Base-by-base conservation (phyloP, 2,329 filamentous ascomycete species). In the Pseudocercospora fijiensis region DNA sequence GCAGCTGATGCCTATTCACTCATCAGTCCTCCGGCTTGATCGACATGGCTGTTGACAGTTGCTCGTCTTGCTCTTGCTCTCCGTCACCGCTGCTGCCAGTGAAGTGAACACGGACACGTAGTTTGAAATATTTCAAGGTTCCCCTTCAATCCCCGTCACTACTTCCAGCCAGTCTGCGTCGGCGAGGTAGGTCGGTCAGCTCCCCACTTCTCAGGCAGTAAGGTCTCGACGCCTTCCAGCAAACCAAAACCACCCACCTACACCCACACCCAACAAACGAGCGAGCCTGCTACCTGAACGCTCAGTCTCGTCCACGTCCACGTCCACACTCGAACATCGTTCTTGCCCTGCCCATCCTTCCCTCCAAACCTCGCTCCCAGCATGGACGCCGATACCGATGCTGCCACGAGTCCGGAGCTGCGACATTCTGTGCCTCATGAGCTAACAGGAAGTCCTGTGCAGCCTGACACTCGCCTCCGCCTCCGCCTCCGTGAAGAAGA, bases 1-100 rank as follows among this genome's bases (percentile, higher is more conserved):
- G 45, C 45, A 53, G 49, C 49, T 26, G 49, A 24, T 52, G 49
- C 49, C 49, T 52, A 52, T 22, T 52, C 22, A 49, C 45, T 49
- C 22, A 24, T 18, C 10, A 49, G 16, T 16, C 33, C 22, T 24
- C 45, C 45, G 11, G 45, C 45, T 49, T 11, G 2, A 49, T 49
- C n/a, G 45, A 24, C 45, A 49, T 49, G 45, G 22, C 45, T 49
- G 45, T 49, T 49, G 18, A 24, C 43, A 33, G 13, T 33, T 33
- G 30, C 30, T 33, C 30, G 13, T 33, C 30, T 33, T 13, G 30
- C 30, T 33, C 30, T 33, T 13, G 30, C 30, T 33, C 30, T 33
- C 30, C 30, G 13, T 33, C 30, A 37, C n/a, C 18, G 22, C 43
- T 47, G 43, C 43, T 20, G 22, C 18, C n/a, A n/a, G n/a, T 18